Base-by-base conservation (phyloP, 108 stramenopile genomes). In the Nitzschia sp. region DNA sequence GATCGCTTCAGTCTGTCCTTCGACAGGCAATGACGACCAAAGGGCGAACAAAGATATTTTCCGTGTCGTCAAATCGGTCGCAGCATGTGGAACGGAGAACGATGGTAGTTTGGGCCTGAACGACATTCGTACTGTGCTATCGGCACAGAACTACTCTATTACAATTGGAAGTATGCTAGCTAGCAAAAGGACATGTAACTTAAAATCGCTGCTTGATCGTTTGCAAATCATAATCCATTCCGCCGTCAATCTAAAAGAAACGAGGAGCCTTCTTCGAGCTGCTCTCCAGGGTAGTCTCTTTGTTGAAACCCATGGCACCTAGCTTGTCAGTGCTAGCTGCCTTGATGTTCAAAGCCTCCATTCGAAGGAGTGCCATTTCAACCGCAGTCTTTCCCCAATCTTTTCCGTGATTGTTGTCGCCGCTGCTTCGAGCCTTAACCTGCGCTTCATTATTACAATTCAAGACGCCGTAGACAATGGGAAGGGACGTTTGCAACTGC, bases 331-430 rank as follows among this genome's bases (percentile, higher is more conserved):
- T 58, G 15, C 30, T 53, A 6, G 26, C 46, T 1, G 75, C 76
- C 59, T 81, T 81, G 38, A 68, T 70, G 32, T 85, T 82, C 59
- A 91, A 59, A 17, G 95, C 95, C 70, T 94, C 91, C 24, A 74
- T 78, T 49, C 90, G 82, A 66, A 97, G 69, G 30, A 95, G 64
- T 1, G 94, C 97, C 97, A 97, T 97, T 83, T 97, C 95, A 26
- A 97, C 94, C 1, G 97, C 95, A 34, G 95, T 97, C 81, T 94
- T 95, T 29, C 93, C 97, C 98, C 98, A 98, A 55, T 88, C 95
- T 17, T 84, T 59, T 19, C 98, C 98, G 80, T 97, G 97, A 78
- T 98, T 98, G 86, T 90, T 82, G 49, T 78, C 84, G 32, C 87
- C 95, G 8, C 78, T 80, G 54, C 86, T 78, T 47, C 98, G 83